Evolutionary conservation across 2,329 filamentous ascomycete genomes (phyloP).

Genomic region (Clonostachys solani): DNA sequence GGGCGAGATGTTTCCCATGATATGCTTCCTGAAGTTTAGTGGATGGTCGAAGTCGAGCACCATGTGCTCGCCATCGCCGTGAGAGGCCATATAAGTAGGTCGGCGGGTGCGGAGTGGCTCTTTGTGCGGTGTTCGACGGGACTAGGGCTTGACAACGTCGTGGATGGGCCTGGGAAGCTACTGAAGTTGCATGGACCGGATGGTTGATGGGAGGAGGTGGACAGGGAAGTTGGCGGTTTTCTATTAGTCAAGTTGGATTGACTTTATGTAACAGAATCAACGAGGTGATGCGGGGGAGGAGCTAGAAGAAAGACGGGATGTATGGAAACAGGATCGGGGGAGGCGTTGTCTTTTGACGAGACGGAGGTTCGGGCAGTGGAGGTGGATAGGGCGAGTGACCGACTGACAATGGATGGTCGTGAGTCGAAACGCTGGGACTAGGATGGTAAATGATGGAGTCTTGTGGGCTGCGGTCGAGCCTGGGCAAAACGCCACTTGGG

Average conservation of each 20-base stretch:
- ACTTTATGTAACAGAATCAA: conserved; percentile 16
- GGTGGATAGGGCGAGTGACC: no score
- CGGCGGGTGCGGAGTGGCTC: not conserved
- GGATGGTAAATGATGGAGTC: no score
- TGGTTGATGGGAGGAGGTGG: not conserved
- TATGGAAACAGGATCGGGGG: no score
- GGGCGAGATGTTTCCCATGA: conserved; percentile 29
- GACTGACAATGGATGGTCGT: no score
- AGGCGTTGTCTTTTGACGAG: no score
- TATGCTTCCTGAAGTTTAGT: conserved; percentile 5
- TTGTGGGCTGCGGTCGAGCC: no score
- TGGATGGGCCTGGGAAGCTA: not conserved
- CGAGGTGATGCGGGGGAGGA: conserved; percentile 4
- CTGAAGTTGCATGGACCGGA: not conserved
- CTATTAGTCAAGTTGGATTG: conserved; percentile 17
- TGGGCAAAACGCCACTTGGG: no score
- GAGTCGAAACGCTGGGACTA: no score
- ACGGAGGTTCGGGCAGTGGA: no score
- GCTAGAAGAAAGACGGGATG: not conserved
- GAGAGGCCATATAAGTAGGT: conserved; percentile 20
- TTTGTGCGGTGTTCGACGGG: no score
- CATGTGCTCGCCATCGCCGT: conserved; percentile 16
- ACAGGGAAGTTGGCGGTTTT: conserved; percentile 4
- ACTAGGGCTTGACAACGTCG: no score
- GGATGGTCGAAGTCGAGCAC: conserved; percentile 17